Base-by-base conservation (phyloP, 345 rosid genomes). In the Eucalyptus regnans region DNA sequence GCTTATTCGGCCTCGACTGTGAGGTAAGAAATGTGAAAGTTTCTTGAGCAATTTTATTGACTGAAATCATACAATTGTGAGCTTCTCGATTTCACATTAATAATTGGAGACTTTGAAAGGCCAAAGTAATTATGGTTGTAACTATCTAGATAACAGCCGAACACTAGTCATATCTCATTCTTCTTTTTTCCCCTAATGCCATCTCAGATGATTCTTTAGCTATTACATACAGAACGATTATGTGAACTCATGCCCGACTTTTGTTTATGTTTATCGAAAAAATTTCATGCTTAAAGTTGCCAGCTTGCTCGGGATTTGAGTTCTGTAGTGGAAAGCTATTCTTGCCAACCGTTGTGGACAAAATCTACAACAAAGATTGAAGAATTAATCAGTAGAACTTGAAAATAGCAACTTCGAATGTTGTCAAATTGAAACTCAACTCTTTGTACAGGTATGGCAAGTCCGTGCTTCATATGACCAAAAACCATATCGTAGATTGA, bases 381-480 rank as follows among this genome's bases (percentile, higher is more conserved):
- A 76, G 8, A 76, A 41, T 33, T 37, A 20, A 20, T 46, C 71
- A 20, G 43, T 27, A 86, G 60, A 33, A 51, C 68, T 60, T 52
- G 27, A 60, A 86, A 22, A 29, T 33, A 33, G 80, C 54, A 2
- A 76, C 84, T 87, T 71, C 64, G 0, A 62, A 68, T 44, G 80
- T 51, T 50, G 18, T 33, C 60, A 11, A 9, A 50, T 88, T 37
- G 46, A 52, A 50, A 52, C 87, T 50, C 66, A 37, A 43, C 50
- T 27, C 86, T 44, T 50, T 71, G 13, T 87, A 31, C 81, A 97
- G 99, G 99, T 97, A 86, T 97, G 99, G 99, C 99, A 96, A 92
- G 99, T 97, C 84, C 98, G 98, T 20, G 98, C 98, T 66, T 97
- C 99, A 1, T 97, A 94, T 66, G 96, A 97, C 91, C 96, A 94